These are phyloP conservation scores for Fraxinus sp. DNA, from an alignment of 305 asterid species.

Conservation along the genomic window DNA sequence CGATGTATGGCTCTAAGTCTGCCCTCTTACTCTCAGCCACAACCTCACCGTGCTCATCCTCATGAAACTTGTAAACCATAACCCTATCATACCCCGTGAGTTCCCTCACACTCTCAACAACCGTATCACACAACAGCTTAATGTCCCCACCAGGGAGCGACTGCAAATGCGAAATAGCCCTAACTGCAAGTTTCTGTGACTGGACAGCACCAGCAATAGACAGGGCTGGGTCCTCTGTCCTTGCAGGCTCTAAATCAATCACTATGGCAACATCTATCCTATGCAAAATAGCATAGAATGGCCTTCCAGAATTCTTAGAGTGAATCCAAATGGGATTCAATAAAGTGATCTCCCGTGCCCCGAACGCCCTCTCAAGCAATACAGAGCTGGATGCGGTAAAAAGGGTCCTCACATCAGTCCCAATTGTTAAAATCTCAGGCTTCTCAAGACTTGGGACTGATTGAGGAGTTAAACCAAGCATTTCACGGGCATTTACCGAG, in stretches of 20 bases:
- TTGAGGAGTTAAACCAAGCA: constrained; percentile 72
- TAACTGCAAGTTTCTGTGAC: constrained; percentile 84
- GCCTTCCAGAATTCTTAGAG: constrained; percentile 65
- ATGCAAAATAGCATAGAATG: constrained; percentile 83
- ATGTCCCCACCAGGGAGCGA: constrained; percentile 90
- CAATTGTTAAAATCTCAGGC: constrained; percentile 48
- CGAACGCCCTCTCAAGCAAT: constrained; percentile 63
- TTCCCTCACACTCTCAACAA: constrained; percentile 78
- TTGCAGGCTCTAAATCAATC: constrained; percentile 86
- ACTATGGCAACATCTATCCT: constrained; percentile 78
- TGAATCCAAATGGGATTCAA: constrained; percentile 75
- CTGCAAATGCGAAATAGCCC: constrained; percentile 84
- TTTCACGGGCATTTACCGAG: constrained; percentile 70
- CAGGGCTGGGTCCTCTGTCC: constrained; percentile 80
- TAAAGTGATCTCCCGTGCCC: constrained; percentile 67
- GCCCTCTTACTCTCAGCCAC: constrained; percentile 81
- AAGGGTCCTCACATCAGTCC: constrained; percentile 66
- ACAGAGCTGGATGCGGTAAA: constrained; percentile 56
- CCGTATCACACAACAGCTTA: constrained; percentile 74
- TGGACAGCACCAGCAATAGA: constrained; percentile 93
- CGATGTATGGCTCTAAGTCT: constrained; percentile 80
- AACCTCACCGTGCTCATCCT: constrained; percentile 94
- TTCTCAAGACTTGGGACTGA: constrained; percentile 65
- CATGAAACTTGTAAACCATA: constrained; percentile 90
- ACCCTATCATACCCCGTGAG: constrained; percentile 89